These are phyloP conservation scores for Candolleomyces aberdarensis DNA, from an alignment of 768 basidiomycete species.

Conservation along the genomic window DNA sequence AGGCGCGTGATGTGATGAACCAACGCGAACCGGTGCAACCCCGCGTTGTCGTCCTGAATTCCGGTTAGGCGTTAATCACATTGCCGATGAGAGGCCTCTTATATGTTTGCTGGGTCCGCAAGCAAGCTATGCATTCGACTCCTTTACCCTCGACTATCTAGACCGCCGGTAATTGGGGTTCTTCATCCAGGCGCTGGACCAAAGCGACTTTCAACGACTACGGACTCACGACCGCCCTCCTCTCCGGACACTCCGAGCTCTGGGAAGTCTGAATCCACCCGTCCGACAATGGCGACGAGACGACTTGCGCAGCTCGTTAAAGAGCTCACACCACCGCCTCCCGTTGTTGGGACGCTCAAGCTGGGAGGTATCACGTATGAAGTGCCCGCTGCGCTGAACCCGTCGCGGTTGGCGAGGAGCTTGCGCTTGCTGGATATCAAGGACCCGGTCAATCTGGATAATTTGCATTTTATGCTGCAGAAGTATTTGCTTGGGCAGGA, in stretches of 20 bases:
- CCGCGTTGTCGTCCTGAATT: neutral
- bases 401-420: constrained; percentile 46
- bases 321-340: constrained; percentile 37
- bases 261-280: neutral
- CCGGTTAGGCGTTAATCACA: constrained; percentile 1
- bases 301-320: constrained; percentile 49
- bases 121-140: neutral
- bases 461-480: constrained; percentile 64
- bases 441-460: constrained; percentile 51
- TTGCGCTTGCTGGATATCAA: constrained; percentile 46
- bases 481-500: constrained; percentile 69
- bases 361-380: constrained; percentile 57
- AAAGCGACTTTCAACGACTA: neutral
- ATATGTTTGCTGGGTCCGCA: neutral
- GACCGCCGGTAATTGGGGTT: neutral
- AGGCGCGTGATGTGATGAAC: neutral
- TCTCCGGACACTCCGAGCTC: too few species aligned
- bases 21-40: neutral
- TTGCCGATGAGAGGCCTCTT: constrained; percentile 1
- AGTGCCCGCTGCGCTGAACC: constrained; percentile 44
- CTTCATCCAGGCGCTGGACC: neutral
- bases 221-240: neutral
- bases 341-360: constrained; percentile 50
- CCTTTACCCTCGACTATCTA: neutral
- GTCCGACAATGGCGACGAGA: constrained; percentile 33